Evolutionary conservation across 148 eudicot genomes (phyloP).

Genomic region (Vaccinium myrtillus): DNA sequence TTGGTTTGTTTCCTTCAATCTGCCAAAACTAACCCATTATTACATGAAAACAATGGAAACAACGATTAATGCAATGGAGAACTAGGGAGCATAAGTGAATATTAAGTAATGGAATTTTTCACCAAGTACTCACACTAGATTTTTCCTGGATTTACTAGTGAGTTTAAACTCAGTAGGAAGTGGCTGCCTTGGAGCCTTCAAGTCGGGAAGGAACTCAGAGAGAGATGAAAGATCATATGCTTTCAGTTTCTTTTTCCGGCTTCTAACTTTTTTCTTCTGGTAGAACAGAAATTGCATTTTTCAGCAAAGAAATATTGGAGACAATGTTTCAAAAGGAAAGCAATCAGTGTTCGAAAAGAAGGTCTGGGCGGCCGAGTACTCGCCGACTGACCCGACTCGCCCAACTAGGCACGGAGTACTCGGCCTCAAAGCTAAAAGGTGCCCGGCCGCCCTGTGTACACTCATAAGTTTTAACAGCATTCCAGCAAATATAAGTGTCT

Average conservation of each 20-base stretch:
- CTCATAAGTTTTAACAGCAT: neutral
- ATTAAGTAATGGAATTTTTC: neutral
- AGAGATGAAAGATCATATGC: conserved; percentile 85
- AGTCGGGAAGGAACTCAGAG: conserved; percentile 70
- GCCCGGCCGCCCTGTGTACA: too few relatives aligned
- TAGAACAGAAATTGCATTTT: conserved; percentile 1
- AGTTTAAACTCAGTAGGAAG: conserved; percentile 45
- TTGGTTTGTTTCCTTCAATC: conserved; percentile 69
- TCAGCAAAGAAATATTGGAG: neutral
- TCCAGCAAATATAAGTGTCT: neutral
- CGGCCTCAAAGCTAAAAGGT: too few relatives aligned
- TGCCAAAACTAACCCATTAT: conserved; percentile 21
- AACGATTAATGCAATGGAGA: neutral
- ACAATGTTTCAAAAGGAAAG: neutral
- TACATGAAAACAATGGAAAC: neutral
- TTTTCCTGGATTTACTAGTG: conserved; percentile 63
- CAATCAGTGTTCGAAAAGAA: too few relatives aligned
- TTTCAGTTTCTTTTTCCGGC: conserved; percentile 62
- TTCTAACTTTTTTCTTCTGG: conserved; percentile 51
- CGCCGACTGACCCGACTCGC: too few relatives aligned
- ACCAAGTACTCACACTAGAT: conserved; percentile 59
- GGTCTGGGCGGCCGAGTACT: too few relatives aligned
- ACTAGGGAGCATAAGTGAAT: neutral
- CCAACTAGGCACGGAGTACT: too few relatives aligned
- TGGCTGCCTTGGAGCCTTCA: conserved; percentile 36